phyloP scores from a whole-genome alignment of 2,329 filamentous ascomycete species.

The Daldinia eschscholtzii region DNA sequence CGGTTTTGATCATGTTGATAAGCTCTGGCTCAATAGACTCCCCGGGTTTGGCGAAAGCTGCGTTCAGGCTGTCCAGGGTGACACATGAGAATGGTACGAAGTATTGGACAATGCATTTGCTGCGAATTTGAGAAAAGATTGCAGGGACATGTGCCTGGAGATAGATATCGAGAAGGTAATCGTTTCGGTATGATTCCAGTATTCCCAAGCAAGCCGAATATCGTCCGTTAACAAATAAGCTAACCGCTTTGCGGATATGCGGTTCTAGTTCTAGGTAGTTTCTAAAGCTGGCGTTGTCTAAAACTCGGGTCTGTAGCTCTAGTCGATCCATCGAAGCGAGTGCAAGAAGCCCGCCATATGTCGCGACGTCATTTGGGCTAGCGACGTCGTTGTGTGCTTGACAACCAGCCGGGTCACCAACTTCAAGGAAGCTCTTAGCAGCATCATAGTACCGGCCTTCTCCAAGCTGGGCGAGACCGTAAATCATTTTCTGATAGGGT shows the following conservation, averaged over 20 bases:
- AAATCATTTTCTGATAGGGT: slow-evolving; percentile 66
- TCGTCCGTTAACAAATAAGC: slow-evolving; percentile 88
- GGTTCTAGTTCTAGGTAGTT: slow-evolving; percentile 92
- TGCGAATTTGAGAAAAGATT: slow-evolving; percentile 82
- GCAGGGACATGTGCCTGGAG: slow-evolving; percentile 78
- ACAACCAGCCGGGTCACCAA: slow-evolving; percentile 64
- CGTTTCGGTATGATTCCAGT: slow-evolving; percentile 82
- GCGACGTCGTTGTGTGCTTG: slow-evolving; percentile 77
- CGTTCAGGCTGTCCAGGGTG: slow-evolving; percentile 81
- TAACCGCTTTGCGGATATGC: slow-evolving; percentile 91
- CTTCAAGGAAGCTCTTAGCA: slow-evolving; percentile 76
- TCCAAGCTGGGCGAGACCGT: slow-evolving; percentile 64
- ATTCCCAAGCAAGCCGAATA: slow-evolving; percentile 88
- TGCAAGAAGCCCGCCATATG: slow-evolving; percentile 91
- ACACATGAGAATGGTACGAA: slow-evolving; percentile 91
- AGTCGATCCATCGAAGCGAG: slow-evolving; percentile 88
- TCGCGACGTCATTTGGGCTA: slow-evolving; percentile 87
- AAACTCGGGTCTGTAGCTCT: slow-evolving; percentile 79
- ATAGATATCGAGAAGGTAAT: slow-evolving; percentile 92
- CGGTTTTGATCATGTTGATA: slow-evolving; percentile 79
- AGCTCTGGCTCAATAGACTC: slow-evolving; percentile 80
- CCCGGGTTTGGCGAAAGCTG: slow-evolving; percentile 76
- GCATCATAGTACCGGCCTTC: slow-evolving; percentile 69
- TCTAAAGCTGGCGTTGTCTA: slow-evolving; percentile 86
- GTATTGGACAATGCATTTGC: slow-evolving; percentile 94